phyloP scores from a whole-genome alignment of 352 stramenopile species.

The Phytopythium sindhum region DNA sequence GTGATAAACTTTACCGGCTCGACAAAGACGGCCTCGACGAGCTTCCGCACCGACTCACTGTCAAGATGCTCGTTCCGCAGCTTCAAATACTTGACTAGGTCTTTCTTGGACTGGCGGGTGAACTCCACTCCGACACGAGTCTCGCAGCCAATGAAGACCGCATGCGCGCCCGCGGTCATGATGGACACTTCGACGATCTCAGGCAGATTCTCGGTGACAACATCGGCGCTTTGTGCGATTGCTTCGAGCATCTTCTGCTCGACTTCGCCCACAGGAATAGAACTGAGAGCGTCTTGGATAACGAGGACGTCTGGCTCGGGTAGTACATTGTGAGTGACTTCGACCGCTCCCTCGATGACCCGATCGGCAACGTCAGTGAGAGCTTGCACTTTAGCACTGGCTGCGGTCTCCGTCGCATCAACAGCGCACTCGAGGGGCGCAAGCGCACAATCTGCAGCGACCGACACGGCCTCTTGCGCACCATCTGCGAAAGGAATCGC shows the following conservation, averaged over 20 bases:
- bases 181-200: constrained; percentile 1
- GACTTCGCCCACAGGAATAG: not conserved
- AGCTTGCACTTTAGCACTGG: not conserved
- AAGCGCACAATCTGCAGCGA: not conserved
- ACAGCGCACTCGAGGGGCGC: not conserved
- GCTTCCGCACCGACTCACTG: not conserved
- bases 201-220: not conserved
- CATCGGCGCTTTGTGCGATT: not conserved
- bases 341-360: not conserved
- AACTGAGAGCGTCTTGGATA: not conserved
- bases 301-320: not conserved
- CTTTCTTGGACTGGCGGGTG: not conserved
- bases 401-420: not conserved
- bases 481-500: not conserved
- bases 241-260: not conserved
- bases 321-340: not conserved
- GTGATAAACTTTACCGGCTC: not conserved
- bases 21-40: not conserved
- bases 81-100: not conserved
- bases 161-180: not conserved
- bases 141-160: not conserved
- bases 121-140: not conserved
- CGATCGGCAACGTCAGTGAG: not conserved
- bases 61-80: not conserved
- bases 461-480: not conserved